Evolutionary conservation across 2,329 filamentous ascomycete species (phyloP).

Genomic region (Sodiomyces alkalinus): DNA sequence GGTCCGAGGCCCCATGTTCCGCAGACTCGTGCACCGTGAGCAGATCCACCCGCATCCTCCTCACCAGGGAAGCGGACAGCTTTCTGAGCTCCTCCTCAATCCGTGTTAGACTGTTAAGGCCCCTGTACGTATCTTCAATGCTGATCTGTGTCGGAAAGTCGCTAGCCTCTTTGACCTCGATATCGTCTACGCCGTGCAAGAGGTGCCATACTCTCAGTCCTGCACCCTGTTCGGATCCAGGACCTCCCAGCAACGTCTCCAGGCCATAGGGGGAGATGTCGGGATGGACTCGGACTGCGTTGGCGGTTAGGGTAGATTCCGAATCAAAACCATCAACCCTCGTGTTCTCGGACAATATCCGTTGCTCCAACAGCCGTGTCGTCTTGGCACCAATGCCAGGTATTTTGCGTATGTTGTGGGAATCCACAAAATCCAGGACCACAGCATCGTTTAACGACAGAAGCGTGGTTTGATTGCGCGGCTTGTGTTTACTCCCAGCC

Average conservation of each 20-base stretch:
- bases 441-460: slow-evolving; percentile 46
- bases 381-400: slow-evolving; percentile 76
- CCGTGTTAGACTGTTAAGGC: slow-evolving; percentile 47
- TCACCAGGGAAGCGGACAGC: slow-evolving; percentile 55
- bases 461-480: slow-evolving; percentile 72
- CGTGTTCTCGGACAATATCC: slow-evolving; percentile 8
- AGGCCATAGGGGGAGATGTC: slow-evolving; percentile 49
- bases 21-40: slow-evolving; percentile 31
- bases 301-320: slow-evolving; percentile 39
- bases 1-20: slow-evolving; percentile 14
- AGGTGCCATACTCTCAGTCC: slow-evolving; percentile 62
- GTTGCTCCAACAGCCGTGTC: slow-evolving; percentile 28
- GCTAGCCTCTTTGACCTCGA: slow-evolving; percentile 55
- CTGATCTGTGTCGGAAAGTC: slow-evolving; percentile 76
- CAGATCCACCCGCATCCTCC: slow-evolving; percentile 67
- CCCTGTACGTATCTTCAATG: slow-evolving; percentile 82
- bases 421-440: slow-evolving; percentile 56
- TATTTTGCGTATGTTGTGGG: slow-evolving; percentile 61
- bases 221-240: slow-evolving; percentile 56
- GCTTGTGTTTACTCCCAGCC: slow-evolving; percentile 72
- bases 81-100: slow-evolving; percentile 54
- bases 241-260: slow-evolving; percentile 53
- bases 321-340: slow-evolving; percentile 4
- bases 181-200: slow-evolving; percentile 65
- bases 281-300: slow-evolving; percentile 46